Evolutionary conservation across 2,329 filamentous ascomycete species (phyloP), one percentile per base, ranked within the genome.

Genomic region (Shiraia sp.): DNA sequence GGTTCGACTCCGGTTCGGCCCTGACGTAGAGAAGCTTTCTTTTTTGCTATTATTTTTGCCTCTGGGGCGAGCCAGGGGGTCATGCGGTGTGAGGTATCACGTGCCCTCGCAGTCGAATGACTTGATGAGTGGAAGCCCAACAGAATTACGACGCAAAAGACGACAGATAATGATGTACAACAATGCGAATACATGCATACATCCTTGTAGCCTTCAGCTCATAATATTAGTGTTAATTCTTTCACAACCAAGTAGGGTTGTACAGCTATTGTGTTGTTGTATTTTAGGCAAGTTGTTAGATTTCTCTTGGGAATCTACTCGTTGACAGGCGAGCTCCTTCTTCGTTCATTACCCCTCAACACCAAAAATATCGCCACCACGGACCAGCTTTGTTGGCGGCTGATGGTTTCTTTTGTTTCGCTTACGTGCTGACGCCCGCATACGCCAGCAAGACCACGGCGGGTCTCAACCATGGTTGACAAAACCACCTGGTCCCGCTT

Each of bases 281-380:
- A 13, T 27, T 27, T 13, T 27, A 27, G 25, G 25, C 25, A 27
- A 28, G 26, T 28, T 28, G 4, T 4, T 4, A 35, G 36, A n/a
- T n/a, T n/a, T n/a, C n/a, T n/a, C n/a, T n/a, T n/a, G n/a, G n/a
- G n/a, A n/a, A n/a, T n/a, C n/a, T n/a, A n/a, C n/a, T n/a, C n/a
- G n/a, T n/a, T n/a, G n/a, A n/a, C n/a, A n/a, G n/a, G n/a, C n/a
- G n/a, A n/a, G n/a, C n/a, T n/a, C n/a, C n/a, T n/a, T n/a, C n/a
- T n/a, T n/a, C n/a, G n/a, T n/a, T n/a, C n/a, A 22, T 22, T 22
- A 22, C 54, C 56, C 55, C 57, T 63, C 58, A 63, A 63, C 59
- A 65, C 59, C 59, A 62, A 57, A 42, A 47, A 45, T 38, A 56
- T 60, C 40, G 56, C 55, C 58, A 61, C 57, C 47, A 49, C 42